phyloP scores from a whole-genome alignment of 2,329 filamentous ascomycete genomes.

The Venturia pyrina region DNA sequence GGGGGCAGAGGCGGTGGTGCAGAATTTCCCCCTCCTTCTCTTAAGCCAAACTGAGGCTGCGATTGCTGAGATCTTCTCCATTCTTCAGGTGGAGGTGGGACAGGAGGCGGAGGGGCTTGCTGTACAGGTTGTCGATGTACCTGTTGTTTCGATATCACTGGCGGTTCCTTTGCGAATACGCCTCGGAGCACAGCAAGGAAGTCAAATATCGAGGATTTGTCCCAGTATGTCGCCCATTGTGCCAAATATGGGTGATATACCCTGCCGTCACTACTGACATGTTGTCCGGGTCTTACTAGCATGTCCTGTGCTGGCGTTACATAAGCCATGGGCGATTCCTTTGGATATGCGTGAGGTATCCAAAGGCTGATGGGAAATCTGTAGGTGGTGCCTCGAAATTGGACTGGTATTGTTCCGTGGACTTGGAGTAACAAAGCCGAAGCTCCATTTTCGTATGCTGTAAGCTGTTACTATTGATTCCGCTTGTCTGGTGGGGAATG shows the following conservation, averaged over 20 bases:
- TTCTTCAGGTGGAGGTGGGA: slow-evolving; percentile 60
- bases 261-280: slow-evolving; percentile 86
- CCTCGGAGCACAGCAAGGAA: slow-evolving; percentile 74
- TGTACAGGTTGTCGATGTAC: slow-evolving; percentile 22
- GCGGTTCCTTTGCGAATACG: slow-evolving; percentile 89
- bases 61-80: slow-evolving; percentile 24
- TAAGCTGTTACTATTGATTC: neutral
- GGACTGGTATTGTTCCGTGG: slow-evolving; percentile 79
- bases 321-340: slow-evolving; percentile 76
- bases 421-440: slow-evolving; percentile 81
- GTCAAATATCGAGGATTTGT: slow-evolving; percentile 78
- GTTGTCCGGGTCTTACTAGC: slow-evolving; percentile 82
- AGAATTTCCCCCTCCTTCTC: slow-evolving; percentile 7
- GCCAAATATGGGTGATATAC: slow-evolving; percentile 94
- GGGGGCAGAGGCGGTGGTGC: slow-evolving; percentile 23
- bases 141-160: slow-evolving; percentile 62
- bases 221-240: slow-evolving; percentile 81
- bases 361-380: slow-evolving; percentile 87
- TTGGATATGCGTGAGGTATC: slow-evolving; percentile 84
- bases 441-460: slow-evolving; percentile 80
- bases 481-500: neutral
- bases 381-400: slow-evolving; percentile 81
- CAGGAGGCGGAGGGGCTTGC: slow-evolving; percentile 53
- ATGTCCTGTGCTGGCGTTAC: slow-evolving; percentile 83
- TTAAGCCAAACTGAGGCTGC: slow-evolving; percentile 12